These are phyloP conservation scores for Candida loeiensis DNA, from an alignment of 805 yeast genomes.

Conservation along the genomic window DNA sequence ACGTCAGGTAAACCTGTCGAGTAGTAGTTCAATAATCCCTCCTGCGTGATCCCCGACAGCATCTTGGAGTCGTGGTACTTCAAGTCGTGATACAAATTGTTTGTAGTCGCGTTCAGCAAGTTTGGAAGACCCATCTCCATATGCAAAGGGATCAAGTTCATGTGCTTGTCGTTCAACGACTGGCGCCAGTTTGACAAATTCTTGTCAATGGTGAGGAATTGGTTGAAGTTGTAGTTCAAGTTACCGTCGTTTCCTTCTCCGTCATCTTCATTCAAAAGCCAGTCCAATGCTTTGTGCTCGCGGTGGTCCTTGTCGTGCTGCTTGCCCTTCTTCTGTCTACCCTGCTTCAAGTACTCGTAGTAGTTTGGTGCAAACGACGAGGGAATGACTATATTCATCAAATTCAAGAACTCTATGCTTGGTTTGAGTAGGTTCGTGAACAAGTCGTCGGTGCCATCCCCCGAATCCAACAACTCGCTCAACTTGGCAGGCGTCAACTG, in stretches of 20 bases:
- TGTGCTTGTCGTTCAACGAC: slow-evolving; percentile 28
- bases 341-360: slow-evolving; percentile 37
- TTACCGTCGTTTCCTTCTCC: slow-evolving; percentile 49
- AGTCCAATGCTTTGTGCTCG: slow-evolving; percentile 26
- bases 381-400: slow-evolving; percentile 43
- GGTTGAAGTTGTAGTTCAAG: slow-evolving; percentile 42
- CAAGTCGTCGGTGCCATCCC: slow-evolving; percentile 26
- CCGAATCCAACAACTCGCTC: slow-evolving; percentile 29
- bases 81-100: slow-evolving; percentile 31
- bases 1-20: slow-evolving; percentile 37
- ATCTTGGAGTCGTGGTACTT: slow-evolving; percentile 16
- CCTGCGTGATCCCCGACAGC: slow-evolving; percentile 13
- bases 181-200: slow-evolving; percentile 41
- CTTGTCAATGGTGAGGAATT: slow-evolving; percentile 40
- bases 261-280: slow-evolving; percentile 45
- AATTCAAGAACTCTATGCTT: slow-evolving; percentile 41
- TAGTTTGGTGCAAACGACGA: slow-evolving; percentile 46
- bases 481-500: slow-evolving; percentile 43
- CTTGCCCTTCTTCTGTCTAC: slow-evolving; percentile 9
- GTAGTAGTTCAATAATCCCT: slow-evolving; percentile 21
- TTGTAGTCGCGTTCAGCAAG: slow-evolving; percentile 18
- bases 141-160: slow-evolving; percentile 17
- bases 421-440: slow-evolving; percentile 38
- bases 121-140: slow-evolving; percentile 26
- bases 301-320: slow-evolving; percentile 22